Evolutionary conservation across 2,329 filamentous ascomycete species (phyloP).

Genomic region (Fusarium globosum): DNA sequence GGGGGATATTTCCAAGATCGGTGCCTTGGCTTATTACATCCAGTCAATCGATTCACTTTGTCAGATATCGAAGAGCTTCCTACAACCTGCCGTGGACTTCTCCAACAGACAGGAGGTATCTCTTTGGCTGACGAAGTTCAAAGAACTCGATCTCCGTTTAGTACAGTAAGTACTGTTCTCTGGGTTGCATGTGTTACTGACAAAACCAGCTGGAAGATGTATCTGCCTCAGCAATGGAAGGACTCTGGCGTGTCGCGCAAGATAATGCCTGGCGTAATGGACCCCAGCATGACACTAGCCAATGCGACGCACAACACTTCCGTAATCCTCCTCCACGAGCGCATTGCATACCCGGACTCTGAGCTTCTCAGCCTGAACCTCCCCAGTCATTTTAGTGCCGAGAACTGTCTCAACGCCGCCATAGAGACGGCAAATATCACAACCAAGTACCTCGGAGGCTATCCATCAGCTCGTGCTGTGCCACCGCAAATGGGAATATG

Average conservation of each 20-base stretch:
- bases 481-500: background rate
- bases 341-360: background rate
- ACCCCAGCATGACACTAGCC: background rate
- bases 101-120: background rate
- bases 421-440: background rate
- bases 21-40: background rate
- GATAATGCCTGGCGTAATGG: background rate
- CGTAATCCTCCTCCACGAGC: background rate
- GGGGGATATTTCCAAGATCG: background rate
- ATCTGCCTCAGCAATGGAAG: background rate
- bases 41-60: background rate
- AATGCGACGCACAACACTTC: background rate
- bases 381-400: background rate
- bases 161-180: background rate
- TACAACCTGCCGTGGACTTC: background rate
- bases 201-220: background rate
- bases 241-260: background rate
- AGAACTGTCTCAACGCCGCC: background rate
- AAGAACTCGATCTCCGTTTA: background rate
- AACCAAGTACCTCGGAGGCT: background rate
- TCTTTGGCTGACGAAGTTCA: background rate
- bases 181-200: rapidly evolving
- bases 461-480: background rate
- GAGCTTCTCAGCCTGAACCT: background rate
- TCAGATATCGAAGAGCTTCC: background rate